A percentile compares a stretch with the other conserved stretches of the same genome.
phyloP scores from a whole-genome alignment of 805 yeast species.

The Yamadazyma laniorum region DNA sequence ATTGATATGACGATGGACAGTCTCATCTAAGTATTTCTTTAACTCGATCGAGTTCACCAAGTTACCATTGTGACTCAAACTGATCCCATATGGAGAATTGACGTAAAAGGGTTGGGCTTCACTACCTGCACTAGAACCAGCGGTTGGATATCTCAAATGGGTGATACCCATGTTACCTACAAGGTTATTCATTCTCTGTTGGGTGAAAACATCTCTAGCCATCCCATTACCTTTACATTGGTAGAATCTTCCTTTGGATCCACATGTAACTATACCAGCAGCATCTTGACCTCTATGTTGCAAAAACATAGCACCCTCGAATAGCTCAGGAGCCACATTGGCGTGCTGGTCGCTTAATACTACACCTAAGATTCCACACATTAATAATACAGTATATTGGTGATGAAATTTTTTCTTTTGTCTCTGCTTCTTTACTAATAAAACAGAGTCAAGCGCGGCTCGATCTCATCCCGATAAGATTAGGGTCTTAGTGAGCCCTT shows the following conservation, averaged over 20 bases:
- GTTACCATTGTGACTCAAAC: conserved; percentile 91
- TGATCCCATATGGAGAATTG: conserved; percentile 93
- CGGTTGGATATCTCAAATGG: conserved; percentile 95
- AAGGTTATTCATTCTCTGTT: conserved; percentile 68
- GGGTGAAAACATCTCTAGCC: conserved; percentile 97
- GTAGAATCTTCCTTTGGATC: conserved; percentile 86
- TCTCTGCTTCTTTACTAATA: background rate
- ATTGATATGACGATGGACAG: conserved; percentile 94
- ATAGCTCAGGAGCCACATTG: conserved; percentile 82
- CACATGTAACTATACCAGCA: conserved; percentile 98
- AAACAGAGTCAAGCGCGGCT: background rate
- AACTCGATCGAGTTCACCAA: conserved; percentile 82
- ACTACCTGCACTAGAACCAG: conserved; percentile 91
- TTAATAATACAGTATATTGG: conserved; percentile 21
- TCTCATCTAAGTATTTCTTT: conserved; percentile 80
- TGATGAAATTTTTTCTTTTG: background rate
- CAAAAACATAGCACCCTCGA: conserved; percentile 87
- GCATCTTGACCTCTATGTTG: conserved; percentile 99
- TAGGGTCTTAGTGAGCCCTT: too few species aligned
- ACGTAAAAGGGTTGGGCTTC: conserved; percentile 99
- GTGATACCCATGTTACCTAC: conserved; percentile 95
- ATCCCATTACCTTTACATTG: conserved; percentile 99
- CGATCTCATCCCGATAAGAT: background rate
- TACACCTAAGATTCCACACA: conserved; percentile 96
- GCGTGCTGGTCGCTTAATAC: conserved; percentile 71